Percentiles rank a stretch among this genome's conserved stretches.
Conservation (phyloP, 2,329 filamentous ascomycete species). For the Fusarium circinatum region DNA sequence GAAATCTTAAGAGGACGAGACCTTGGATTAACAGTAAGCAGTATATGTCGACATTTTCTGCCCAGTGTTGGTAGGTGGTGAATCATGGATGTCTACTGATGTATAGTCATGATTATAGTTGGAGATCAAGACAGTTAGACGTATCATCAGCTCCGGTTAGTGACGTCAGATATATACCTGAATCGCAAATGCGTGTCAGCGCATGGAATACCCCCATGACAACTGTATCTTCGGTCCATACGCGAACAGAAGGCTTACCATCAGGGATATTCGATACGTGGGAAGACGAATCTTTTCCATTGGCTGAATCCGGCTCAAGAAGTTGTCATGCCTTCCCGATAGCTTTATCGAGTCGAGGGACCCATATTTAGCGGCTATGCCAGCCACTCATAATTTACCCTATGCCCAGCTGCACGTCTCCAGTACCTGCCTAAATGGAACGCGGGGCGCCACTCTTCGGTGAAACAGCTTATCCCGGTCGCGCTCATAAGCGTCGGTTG, state of each 20-base stretch:
- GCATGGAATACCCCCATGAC: not conserved
- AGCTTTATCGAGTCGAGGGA: conserved; percentile 22
- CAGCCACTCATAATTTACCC: conserved; percentile 13
- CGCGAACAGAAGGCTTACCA: not conserved
- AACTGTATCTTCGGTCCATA: not conserved
- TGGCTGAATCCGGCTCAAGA: conserved; percentile 16
- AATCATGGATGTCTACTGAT: conserved; percentile 1
- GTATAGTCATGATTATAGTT: not conserved
- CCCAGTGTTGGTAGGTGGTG: not conserved
- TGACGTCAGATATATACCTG: conserved; percentile 21
- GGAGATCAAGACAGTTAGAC: not conserved
- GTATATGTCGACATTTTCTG: not conserved
- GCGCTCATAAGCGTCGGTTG: conserved; percentile 24
- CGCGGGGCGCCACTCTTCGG: conserved; percentile 43
- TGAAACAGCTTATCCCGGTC: conserved; percentile 41
- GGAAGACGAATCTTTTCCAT: not conserved
- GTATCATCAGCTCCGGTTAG: not conserved
- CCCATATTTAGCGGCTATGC: conserved; percentile 32
- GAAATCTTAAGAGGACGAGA: not conserved
- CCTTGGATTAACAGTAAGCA: not conserved
- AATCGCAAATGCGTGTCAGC: conserved; percentile 10
- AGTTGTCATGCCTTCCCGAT: conserved; percentile 13
- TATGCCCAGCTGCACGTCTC: conserved; percentile 5
- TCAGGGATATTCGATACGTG: not conserved
- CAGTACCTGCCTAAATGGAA: conserved; percentile 38